These are phyloP conservation scores for Chondrus crispus DNA, from an alignment of 23 red algal genomes.

Conservation along the genomic window DNA sequence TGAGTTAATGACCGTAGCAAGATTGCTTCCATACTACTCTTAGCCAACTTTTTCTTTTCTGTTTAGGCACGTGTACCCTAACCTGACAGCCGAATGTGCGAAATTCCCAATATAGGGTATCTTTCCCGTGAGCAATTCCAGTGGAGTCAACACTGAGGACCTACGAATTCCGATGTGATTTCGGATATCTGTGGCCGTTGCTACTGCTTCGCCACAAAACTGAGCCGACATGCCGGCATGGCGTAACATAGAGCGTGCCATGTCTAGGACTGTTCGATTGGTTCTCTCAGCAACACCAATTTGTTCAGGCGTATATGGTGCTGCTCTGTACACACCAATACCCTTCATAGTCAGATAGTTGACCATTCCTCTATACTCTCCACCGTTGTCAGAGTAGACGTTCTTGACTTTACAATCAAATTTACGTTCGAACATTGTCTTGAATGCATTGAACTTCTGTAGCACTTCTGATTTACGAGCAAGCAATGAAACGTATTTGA, in stretches of 20 bases:
- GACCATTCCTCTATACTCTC: not conserved
- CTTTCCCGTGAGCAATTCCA: not conserved
- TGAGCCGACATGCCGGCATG: not conserved
- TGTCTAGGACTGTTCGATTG: slow-evolving; percentile 19
- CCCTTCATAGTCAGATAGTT: not conserved
- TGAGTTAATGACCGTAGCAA: not conserved
- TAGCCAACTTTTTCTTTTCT: not conserved
- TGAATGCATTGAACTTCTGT: not conserved
- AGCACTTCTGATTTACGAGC: not conserved
- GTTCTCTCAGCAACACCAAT: slow-evolving; percentile 15
- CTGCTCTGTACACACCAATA: not conserved
- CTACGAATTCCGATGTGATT: not conserved
- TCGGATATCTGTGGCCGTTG: not conserved
- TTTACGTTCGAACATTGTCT: not conserved
- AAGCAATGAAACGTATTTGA: not conserved
- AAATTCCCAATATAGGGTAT: not conserved
- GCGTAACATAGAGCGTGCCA: not conserved
- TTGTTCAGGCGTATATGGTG: slow-evolving; percentile 14
- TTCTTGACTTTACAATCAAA: not conserved
- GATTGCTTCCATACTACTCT: not conserved
- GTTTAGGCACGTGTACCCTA: not conserved
- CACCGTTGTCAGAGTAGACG: not conserved
- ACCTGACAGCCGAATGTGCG: not conserved
- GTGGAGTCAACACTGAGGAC: not conserved
- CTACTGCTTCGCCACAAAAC: slow-evolving; percentile 12